Conservation (phyloP, 2,329 filamentous ascomycete genomes). For the Nothopassalora personata region DNA sequence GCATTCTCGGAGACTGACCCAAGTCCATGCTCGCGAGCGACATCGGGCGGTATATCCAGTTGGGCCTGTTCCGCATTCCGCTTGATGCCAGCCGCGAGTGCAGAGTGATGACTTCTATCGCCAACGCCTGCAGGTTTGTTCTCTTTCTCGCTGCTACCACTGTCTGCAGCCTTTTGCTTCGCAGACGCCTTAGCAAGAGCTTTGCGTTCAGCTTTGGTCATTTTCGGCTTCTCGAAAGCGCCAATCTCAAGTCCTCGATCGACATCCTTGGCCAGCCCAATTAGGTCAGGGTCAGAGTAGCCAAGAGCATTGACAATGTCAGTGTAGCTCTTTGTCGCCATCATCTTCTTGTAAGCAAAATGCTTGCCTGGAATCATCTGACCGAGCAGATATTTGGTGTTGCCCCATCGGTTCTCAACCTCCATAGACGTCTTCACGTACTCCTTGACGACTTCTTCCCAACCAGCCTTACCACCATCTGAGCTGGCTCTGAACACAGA, state of each 20-base stretch:
- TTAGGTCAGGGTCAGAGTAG: constrained; percentile 48
- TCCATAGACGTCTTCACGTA: constrained; percentile 70
- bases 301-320: constrained; percentile 62
- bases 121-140: constrained; percentile 39
- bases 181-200: constrained; percentile 34
- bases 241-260: constrained; percentile 59
- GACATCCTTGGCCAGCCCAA: constrained; percentile 58
- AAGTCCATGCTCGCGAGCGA: constrained; percentile 17
- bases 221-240: constrained; percentile 41
- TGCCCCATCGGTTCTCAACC: constrained; percentile 79
- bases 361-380: constrained; percentile 82
- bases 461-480: constrained; percentile 66
- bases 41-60: constrained; percentile 21
- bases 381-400: constrained; percentile 85
- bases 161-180: constrained; percentile 45
- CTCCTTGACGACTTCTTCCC: constrained; percentile 69
- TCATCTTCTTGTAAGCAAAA: constrained; percentile 57
- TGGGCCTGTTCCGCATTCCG: constrained; percentile 19
- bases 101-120: constrained; percentile 13
- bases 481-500: constrained; percentile 71
- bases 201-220: constrained; percentile 44
- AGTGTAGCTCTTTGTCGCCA: constrained; percentile 63
- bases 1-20: constrained; percentile 20
- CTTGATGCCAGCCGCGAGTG: constrained; percentile 17
- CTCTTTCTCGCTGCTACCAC: constrained; percentile 47